Conservation (phyloP, 2,329 filamentous ascomycete species). For the Colletotrichum shisoi region DNA sequence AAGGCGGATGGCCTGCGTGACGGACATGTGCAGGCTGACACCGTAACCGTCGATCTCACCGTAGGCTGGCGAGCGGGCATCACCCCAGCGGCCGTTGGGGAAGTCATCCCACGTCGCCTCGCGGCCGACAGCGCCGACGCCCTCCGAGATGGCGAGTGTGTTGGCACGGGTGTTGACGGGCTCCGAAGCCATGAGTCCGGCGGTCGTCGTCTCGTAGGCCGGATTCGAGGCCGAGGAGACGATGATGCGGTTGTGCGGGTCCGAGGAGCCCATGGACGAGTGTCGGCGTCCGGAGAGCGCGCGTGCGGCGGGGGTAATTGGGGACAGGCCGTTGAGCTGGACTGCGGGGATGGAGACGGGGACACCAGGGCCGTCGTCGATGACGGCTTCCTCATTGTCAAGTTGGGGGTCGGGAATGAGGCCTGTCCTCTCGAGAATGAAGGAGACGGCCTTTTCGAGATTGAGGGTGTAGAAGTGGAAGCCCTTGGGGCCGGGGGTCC, state of each 20-base stretch:
- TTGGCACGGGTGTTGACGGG: conserved; percentile 80
- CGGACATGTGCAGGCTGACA: conserved; percentile 89
- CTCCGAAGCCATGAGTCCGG: conserved; percentile 72
- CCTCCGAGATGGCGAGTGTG: conserved; percentile 92
- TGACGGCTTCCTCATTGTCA: conserved; percentile 61
- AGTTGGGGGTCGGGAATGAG: conserved; percentile 74
- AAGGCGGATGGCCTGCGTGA: conserved; percentile 80
- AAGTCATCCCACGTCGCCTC: conserved; percentile 99
- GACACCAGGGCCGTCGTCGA: conserved; percentile 54
- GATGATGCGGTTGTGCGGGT: conserved; percentile 87
- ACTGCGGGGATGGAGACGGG: conserved; percentile 56
- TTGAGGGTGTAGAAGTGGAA: conserved; percentile 99
- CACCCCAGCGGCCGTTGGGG: conserved; percentile 94
- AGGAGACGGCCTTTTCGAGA: conserved; percentile 92
- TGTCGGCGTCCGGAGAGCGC: conserved; percentile 65
- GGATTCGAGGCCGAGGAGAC: conserved; percentile 70
- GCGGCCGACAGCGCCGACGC: conserved; percentile 84
- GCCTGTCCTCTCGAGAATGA: conserved; percentile 85
- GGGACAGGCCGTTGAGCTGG: conserved; percentile 59
- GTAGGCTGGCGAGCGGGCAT: conserved; percentile 90
- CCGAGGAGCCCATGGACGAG: conserved; percentile 83
- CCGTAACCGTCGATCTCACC: conserved; percentile 99
- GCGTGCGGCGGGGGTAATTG: conserved; percentile 46
- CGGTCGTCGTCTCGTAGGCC: conserved; percentile 76
- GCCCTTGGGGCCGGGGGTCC: conserved; percentile 70